phyloP scores from a whole-genome alignment of 805 yeast species.

The Kodamaea sagamina region DNA sequence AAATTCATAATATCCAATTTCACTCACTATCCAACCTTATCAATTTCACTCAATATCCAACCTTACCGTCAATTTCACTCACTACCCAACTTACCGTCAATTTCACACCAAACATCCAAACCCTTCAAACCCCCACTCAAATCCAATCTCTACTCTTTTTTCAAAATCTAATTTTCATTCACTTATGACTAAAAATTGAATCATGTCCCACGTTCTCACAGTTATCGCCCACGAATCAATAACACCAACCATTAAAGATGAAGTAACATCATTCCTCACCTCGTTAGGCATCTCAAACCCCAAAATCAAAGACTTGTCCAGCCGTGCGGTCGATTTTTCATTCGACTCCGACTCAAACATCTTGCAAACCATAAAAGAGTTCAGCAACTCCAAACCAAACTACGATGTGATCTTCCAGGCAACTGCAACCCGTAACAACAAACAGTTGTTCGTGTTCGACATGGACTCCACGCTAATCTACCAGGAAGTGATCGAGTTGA shows the following conservation, averaged over 20 bases:
- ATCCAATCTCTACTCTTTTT: too few relatives aligned
- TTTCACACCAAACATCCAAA: too few relatives aligned
- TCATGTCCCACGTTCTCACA: slow-evolving; percentile 19
- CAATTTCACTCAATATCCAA: too few relatives aligned
- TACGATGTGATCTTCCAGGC: slow-evolving; percentile 39
- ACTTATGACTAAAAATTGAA: not conserved
- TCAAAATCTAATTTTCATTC: too few relatives aligned
- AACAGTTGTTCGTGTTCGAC: slow-evolving; percentile 80
- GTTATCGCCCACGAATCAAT: slow-evolving; percentile 23
- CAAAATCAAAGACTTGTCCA: slow-evolving; percentile 22
- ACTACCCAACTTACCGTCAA: too few relatives aligned
- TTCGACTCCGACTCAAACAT: slow-evolving; percentile 1
- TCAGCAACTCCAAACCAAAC: slow-evolving; percentile 14
- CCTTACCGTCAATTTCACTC: too few relatives aligned
- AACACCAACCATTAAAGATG: slow-evolving; percentile 11
- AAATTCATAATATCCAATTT: too few relatives aligned
- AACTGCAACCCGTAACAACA: slow-evolving; percentile 26
- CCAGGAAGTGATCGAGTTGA: slow-evolving; percentile 95
- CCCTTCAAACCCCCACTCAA: too few relatives aligned
- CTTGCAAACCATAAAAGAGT: slow-evolving; percentile 10
- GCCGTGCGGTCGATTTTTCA: slow-evolving; percentile 40
- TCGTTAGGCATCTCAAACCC: slow-evolving; percentile 36
- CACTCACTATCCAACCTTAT: too few relatives aligned
- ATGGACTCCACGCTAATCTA: slow-evolving; percentile 97
- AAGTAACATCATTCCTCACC: slow-evolving; percentile 13